Base-by-base conservation (phyloP, 805 yeast species). In the Candida ipomoeae region DNA sequence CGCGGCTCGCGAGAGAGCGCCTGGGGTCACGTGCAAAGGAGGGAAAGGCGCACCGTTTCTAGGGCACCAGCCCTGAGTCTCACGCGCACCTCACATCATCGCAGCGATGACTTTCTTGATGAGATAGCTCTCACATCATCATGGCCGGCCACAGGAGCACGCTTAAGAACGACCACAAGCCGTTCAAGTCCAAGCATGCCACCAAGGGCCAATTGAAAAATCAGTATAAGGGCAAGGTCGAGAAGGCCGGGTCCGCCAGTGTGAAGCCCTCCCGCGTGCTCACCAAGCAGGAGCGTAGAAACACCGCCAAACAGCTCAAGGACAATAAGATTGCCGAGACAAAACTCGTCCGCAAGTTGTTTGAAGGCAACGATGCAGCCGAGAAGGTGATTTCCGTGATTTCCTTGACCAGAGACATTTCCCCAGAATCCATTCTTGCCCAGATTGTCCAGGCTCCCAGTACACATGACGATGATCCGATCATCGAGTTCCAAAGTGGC, bases 141-240 rank as follows among this genome's bases (percentile, higher is more conserved):
- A 82, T 84, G 86, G 88, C 86, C 48, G 87, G 87, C 60, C 98
- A 94, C 66, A 80, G 98, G 65, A 77, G 92, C 11, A 82, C 96
- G 3, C 71, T 88, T 41, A 92, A 89, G 68, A 84, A 84, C 63
- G 83, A 83, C 44, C 96, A 92, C 62, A 94, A 94, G 71, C 79
- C 91, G 8, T 95, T 89, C 78, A 95, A 94, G 66, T 81, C 96
- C 2, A 87, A 84, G 64, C 99, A 94, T 74, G 81, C 96, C 18
- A 81, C 96, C 13, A 94, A 94, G 64, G 87, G 96, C 53, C 81
- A 90, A 34, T 68, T 92, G 61, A 95, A 90, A 64, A 87, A 89
- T 56, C 75, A 81, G 52, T 74, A 74, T 60, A 91, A 87, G 63
- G 98, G 98, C 53, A 91, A 89, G 66, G 88, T 92, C 34, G 98